phyloP scores from a whole-genome alignment of 73 alveolate species.

The Paramecium biaurelia region DNA sequence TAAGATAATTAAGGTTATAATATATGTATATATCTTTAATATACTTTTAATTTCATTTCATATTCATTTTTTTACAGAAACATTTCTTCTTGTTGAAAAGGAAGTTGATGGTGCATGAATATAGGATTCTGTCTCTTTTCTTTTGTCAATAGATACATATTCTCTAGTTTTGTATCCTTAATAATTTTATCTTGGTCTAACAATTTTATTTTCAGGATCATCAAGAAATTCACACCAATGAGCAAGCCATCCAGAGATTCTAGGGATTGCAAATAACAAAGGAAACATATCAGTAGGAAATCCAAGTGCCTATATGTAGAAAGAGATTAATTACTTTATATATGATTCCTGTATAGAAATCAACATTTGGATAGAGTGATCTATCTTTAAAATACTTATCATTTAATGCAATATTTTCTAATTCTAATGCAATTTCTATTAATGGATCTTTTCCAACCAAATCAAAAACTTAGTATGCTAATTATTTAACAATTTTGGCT shows the following conservation, averaged over 20 bases:
- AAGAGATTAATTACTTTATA: background rate
- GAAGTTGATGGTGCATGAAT: conserved; percentile 41
- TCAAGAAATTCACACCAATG: conserved; percentile 88
- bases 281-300: conserved; percentile 93
- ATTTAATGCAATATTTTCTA: conserved; percentile 84
- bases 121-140: conserved; percentile 58
- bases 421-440: conserved; percentile 87
- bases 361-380: conserved; percentile 89
- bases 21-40: no score
- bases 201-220: conserved; percentile 90
- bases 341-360: conserved; percentile 89
- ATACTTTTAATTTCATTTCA: no score
- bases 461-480: conserved; percentile 85
- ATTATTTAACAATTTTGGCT: conserved; percentile 78
- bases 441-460: conserved; percentile 87
- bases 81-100: conserved; percentile 29
- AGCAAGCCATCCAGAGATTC: conserved; percentile 93
- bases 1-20: no score
- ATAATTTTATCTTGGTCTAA: conserved; percentile 88
- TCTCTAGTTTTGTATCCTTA: conserved; percentile 75
- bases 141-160: conserved; percentile 69
- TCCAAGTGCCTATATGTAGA: conserved; percentile 64
- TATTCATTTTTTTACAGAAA: background rate
- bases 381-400: conserved; percentile 84
- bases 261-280: conserved; percentile 83